These are phyloP conservation scores for Fragaria nilgerrensis DNA, from an alignment of 306 rosid species.

Conservation along the genomic window DNA sequence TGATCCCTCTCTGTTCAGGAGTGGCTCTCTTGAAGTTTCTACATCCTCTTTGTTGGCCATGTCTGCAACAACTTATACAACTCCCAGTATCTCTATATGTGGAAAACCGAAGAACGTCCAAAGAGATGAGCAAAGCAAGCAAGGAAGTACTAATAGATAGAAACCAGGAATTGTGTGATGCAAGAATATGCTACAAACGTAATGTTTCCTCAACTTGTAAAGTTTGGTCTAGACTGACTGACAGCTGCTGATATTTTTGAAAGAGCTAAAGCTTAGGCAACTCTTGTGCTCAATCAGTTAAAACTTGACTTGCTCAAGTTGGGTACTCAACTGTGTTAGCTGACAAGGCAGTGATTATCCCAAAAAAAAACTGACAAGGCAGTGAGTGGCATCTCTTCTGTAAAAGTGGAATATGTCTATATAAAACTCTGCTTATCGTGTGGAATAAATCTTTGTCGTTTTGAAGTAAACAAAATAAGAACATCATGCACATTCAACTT, in stretches of 20 bases:
- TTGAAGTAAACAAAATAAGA: neutral
- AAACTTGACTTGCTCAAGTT: constrained; percentile 1
- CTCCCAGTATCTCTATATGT: neutral
- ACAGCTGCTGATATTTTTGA: neutral
- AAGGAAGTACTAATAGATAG: neutral
- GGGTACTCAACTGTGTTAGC: neutral
- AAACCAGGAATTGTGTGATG: neutral
- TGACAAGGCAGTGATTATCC: neutral
- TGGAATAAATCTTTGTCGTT: neutral
- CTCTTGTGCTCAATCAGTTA: neutral
- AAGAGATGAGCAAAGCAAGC: neutral
- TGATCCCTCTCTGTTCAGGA: constrained; percentile 33
- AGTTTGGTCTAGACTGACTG: neutral
- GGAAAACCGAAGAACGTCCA: constrained; percentile 1
- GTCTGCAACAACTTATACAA: constrained; percentile 7
- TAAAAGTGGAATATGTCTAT: neutral
- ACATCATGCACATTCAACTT: neutral
- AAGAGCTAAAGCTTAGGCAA: neutral
- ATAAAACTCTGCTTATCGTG: neutral
- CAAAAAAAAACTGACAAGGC: neutral
- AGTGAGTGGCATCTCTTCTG: neutral
- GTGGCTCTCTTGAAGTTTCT: constrained; percentile 44
- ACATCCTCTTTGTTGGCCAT: constrained; percentile 56
- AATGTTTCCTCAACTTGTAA: neutral
- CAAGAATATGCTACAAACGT: neutral